Base-by-base conservation (phyloP, 1,284 basidiomycete genomes). In the Hypsizygus ulmarius region DNA sequence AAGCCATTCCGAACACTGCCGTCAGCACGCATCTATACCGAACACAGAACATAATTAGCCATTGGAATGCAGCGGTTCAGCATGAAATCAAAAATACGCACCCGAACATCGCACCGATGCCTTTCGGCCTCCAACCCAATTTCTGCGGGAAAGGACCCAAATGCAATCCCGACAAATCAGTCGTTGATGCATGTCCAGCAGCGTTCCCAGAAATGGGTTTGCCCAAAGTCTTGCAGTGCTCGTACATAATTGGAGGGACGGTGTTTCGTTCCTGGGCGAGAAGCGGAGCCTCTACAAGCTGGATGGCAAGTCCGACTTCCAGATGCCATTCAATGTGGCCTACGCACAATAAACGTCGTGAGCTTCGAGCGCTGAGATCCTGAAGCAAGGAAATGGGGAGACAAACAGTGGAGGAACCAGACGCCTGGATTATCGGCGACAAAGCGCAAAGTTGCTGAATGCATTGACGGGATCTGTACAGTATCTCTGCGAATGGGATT, bases 401-500 rank as follows among this genome's bases (percentile, higher is more conserved):
- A 44, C 47, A 36, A 38, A 84, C 90, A 90, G 66, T 83, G 89
- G 62, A 92, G 79, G 55, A 92, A 68, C 90, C 91, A 93, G 1
- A 77, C 80, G 5, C 91, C 91, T 1, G 91, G 91, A 64, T 93
- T 93, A 60, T 93, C 84, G 0, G 87, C 86, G 43, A 81, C 65
- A 50, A 90, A 60, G 10, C 88, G 81, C 38, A 93, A 66, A 0
- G 83, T 88, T 12, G 75, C 84, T 1, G 81, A 81, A 12, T 75
- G 68, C 43, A 74, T 72, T 1, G 75, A 71, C 2, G 83, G 82
- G 37, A 93, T 77, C 51, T 80, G 74, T 2, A 90, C 67, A 0
- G 86, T 89, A 67, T 97, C 92, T 45, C 93, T 78, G 12, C 93
- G 82, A 58, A 93, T 81, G 1, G 94, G 94, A 71, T 97, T 97